Base-by-base conservation (phyloP, 139 green algal genomes). In the Chlamydomonas sp. region DNA sequence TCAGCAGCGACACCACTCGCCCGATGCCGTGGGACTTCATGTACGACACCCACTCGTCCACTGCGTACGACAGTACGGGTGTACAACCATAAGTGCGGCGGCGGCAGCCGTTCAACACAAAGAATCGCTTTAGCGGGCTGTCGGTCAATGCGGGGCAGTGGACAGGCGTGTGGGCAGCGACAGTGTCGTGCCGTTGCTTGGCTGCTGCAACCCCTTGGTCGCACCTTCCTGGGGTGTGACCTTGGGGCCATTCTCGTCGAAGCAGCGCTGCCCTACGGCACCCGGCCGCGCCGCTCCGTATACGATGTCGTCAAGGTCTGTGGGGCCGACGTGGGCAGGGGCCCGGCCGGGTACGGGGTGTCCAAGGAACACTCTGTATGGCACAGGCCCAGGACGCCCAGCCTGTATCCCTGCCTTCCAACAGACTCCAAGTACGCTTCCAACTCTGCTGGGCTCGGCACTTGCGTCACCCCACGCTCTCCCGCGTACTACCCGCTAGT, bases 271-370 rank as follows among this genome's bases (percentile, higher is more conserved):
- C 1, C 20, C 31, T 0, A n/a, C 64, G 18, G 85, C 85, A 3
- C 85, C 85, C 1, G 85, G 85, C 6, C 85, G 73, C n/a, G 85
- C 85, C 3, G 77, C 61, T 2, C 85, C 85, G 64, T 79, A 83
- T 15, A 89, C 77, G 10, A 85, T 20, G 8, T 83, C 76, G 62
- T 89, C 85, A 14, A 77, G 60, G n/a, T 78, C 85, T 88, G 66
- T 49, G 31, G 31, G 31, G 31, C 31, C 31, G 31, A 49, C 31
- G 31, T 49, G 31, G 0, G 31, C 31, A 49, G 31, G 31, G 31
- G 31, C 31, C 31, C 31, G 31, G 31, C 31, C 64, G 58, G 4
- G 68, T 18, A 49, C 5, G 66, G 10, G n/a, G 63, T 16, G 15
- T 78, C 61, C 73, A 5, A 78, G n/a, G 73, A 62, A 61, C 20